phyloP scores from a whole-genome alignment of 139 green algal genomes.

The Chlamydomonas sp. region DNA sequence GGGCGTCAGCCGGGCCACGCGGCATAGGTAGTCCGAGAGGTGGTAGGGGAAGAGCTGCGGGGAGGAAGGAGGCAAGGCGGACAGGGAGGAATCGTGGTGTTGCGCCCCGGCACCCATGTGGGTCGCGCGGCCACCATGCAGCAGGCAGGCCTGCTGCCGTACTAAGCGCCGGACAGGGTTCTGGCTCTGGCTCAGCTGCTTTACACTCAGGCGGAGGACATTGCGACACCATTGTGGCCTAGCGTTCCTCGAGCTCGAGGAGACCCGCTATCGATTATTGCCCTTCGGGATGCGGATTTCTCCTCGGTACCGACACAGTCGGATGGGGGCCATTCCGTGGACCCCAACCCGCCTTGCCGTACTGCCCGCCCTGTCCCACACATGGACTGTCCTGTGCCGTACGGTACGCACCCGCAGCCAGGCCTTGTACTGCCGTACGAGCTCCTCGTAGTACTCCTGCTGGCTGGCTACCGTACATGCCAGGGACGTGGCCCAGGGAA shows the following conservation, averaged over 20 bases:
- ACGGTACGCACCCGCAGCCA: constrained; percentile 69
- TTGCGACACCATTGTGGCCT: too few species aligned
- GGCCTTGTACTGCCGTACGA: constrained; percentile 74
- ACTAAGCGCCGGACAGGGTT: too few species aligned
- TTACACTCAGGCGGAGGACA: too few species aligned
- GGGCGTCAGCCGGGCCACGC: constrained; percentile 85
- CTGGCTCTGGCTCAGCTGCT: too few species aligned
- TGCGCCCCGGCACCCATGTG: too few species aligned
- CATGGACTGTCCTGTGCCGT: background rate
- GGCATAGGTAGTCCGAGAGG: constrained; percentile 85
- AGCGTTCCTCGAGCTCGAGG: too few species aligned
- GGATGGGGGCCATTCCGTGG: background rate
- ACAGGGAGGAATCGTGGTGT: background rate
- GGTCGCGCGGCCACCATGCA: too few species aligned
- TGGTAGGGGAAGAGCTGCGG: constrained; percentile 93
- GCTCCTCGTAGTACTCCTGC: constrained; percentile 93
- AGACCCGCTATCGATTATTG: too few species aligned
- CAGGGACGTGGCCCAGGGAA: constrained; percentile 71
- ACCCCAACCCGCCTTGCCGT: too few species aligned
- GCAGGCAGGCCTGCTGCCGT: too few species aligned
- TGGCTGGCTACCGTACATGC: constrained; percentile 75
- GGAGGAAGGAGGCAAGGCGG: background rate
- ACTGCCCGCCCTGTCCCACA: background rate
- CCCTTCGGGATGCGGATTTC: too few species aligned
- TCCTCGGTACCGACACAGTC: too few species aligned